Conservation (phyloP, 305 asterid genomes). For the Andrographis paniculata region DNA sequence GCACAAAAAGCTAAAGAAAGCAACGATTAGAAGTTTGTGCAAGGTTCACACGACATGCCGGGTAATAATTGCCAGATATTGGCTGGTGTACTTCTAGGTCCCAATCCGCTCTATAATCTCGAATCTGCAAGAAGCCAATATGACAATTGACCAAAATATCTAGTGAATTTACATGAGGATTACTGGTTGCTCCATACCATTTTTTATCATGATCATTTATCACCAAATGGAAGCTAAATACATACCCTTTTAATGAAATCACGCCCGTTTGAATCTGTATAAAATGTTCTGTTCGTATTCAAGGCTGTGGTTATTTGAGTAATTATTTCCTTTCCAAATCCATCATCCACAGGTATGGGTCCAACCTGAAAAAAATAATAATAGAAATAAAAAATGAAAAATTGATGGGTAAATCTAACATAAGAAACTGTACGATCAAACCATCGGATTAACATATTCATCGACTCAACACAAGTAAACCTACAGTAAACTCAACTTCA, state of each 20-base stretch:
- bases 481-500: conserved; percentile 75
- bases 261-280: conserved; percentile 78
- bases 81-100: conserved; percentile 66
- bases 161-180: conserved; percentile 6
- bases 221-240: conserved; percentile 14
- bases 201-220: conserved; percentile 8
- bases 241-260: conserved; percentile 72
- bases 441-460: conserved; percentile 4
- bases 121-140: conserved; percentile 37
- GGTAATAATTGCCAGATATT: conserved; percentile 76
- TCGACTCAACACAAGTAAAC: conserved; percentile 20
- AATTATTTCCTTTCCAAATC: conserved; percentile 69
- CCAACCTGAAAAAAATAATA: conserved; percentile 45
- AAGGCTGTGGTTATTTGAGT: conserved; percentile 51
- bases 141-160: conserved; percentile 13
- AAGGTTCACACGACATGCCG: conserved; percentile 41
- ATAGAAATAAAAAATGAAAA: conserved; percentile 7
- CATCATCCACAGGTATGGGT: conserved; percentile 77
- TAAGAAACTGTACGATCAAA: conserved; percentile 12
- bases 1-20: conserved; percentile 9
- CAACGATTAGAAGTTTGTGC: conserved; percentile 7
- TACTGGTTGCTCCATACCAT: conserved; percentile 2
- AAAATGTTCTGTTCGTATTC: conserved; percentile 57
- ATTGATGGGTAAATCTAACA: conserved; percentile 21
- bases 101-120: conserved; percentile 71